A percentile compares a stretch with the other conserved stretches of the same genome.
These are phyloP conservation scores for Akanthomyces uredinophilus DNA, from an alignment of 2,329 filamentous ascomycete genomes.

Conservation along the genomic window DNA sequence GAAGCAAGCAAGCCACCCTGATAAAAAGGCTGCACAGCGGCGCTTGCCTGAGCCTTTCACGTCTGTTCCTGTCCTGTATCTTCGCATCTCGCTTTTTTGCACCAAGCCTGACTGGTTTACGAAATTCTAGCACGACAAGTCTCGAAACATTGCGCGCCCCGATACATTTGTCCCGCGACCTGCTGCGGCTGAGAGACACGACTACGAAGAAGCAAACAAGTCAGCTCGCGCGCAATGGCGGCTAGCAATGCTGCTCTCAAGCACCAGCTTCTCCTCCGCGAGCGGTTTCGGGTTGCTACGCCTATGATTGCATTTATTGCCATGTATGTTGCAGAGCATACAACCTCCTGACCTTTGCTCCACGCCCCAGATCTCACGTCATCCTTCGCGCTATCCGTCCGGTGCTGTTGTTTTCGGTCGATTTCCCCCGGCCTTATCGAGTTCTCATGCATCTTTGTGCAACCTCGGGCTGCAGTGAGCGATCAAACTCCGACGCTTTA, in stretches of 20 bases:
- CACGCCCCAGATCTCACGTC: neutral
- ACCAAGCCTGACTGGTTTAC: neutral
- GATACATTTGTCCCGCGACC: neutral
- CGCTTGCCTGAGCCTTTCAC: neutral
- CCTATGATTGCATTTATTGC: slow-evolving; percentile 12
- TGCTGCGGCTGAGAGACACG: neutral
- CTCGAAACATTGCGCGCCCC: neutral
- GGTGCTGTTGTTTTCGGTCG: neutral
- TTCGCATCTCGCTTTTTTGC: neutral
- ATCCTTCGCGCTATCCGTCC: neutral
- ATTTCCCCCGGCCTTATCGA: neutral
- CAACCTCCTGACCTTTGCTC: neutral
- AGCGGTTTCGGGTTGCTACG: neutral
- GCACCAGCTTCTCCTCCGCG: neutral
- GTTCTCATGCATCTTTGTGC: neutral
- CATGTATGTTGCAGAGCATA: neutral
- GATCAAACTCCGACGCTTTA: neutral
- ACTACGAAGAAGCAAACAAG: neutral
- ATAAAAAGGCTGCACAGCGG: neutral
- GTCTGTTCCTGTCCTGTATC: neutral
- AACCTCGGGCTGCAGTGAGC: neutral
- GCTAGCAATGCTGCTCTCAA: neutral
- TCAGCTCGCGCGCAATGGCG: neutral
- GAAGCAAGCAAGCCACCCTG: neutral
- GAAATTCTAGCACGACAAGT: neutral